Conservation (phyloP, 768 basidiomycete genomes). For the Tricholoma saponaceum region DNA sequence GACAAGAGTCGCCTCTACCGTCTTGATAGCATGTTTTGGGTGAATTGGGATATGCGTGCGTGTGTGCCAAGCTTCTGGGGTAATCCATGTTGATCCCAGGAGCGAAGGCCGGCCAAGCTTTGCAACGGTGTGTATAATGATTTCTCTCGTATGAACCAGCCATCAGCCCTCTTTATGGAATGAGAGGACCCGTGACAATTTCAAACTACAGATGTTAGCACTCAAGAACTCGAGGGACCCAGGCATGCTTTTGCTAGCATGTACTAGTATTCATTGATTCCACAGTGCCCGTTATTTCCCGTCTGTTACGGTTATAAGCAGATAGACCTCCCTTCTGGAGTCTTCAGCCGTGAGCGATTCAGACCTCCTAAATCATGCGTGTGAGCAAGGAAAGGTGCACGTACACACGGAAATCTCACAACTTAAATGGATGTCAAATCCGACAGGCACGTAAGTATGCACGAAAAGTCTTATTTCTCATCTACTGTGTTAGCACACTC, state of each 20-base stretch:
- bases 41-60: slow-evolving; percentile 72
- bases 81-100: slow-evolving; percentile 33
- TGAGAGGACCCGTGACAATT: slow-evolving; percentile 61
- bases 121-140: slow-evolving; percentile 54
- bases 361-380: too few species aligned
- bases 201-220: slow-evolving; percentile 44
- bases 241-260: slow-evolving; percentile 27
- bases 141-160: slow-evolving; percentile 62
- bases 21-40: slow-evolving; percentile 19
- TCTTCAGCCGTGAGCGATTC: too few species aligned
- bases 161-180: slow-evolving; percentile 62
- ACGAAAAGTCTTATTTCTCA: too few species aligned
- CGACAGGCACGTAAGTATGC: too few species aligned
- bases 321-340: too few species aligned
- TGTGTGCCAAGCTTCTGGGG: slow-evolving; percentile 55
- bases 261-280: too few species aligned
- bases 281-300: too few species aligned
- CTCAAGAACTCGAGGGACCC: neutral
- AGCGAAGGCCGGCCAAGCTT: slow-evolving; percentile 65
- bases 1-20: slow-evolving; percentile 28
- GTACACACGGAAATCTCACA: too few species aligned
- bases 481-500: too few species aligned
- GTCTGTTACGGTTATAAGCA: too few species aligned
- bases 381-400: too few species aligned
- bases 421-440: too few species aligned